Evolutionary conservation across 345 rosid species (phyloP), one percentile per base, ranked within the genome.

Genomic region (Psidium friedrichsthalianum): DNA sequence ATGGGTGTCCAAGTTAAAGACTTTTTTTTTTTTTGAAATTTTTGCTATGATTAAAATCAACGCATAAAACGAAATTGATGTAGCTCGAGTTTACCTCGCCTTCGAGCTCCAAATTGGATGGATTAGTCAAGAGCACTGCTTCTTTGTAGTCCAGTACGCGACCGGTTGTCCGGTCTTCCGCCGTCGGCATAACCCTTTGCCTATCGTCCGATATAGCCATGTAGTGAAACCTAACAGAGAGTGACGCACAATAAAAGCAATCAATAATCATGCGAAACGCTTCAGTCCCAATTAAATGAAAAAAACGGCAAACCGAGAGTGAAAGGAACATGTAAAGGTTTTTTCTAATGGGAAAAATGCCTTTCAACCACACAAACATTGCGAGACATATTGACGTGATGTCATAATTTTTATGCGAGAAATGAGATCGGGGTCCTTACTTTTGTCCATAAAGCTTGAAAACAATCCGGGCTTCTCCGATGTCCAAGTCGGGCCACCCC

Each of bases 201-300:
- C 82, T 87, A 29, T 87, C 81, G 57, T 91, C 92, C 25, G 93
- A 88, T 49, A 90, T 15, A 16, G 87, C 89, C 92, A 91, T 91
- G 69, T 27, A 90, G 12, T 83, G 88, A 89, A 91, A 91, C 87
- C 93, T 91, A 81, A 12, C 5, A 24, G 47, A 9, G 80, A 36
- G 47, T 3, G 25, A 69, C 7, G 3, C 47, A 36, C 80, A 32
- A 0, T 18, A 69, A 69, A 16, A 24, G 24, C 44, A 8, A 9
- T 69, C 80, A 36, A 69, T 20, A 5, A 69, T 12, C 25, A 40
- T 11, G 80, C 18, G 25, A 20, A 69, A 69, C 3, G 47, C 32
- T 44, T n/a, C 27, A 51, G 36, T 51, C 58, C 53, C 56, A 85
- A n/a, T 51, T 12, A 29, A 11, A 25, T 8, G 8, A 85, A 21